Evolutionary conservation across 495 filamentous ascomycete species (phyloP).

Genomic region (Viridothelium virens): DNA sequence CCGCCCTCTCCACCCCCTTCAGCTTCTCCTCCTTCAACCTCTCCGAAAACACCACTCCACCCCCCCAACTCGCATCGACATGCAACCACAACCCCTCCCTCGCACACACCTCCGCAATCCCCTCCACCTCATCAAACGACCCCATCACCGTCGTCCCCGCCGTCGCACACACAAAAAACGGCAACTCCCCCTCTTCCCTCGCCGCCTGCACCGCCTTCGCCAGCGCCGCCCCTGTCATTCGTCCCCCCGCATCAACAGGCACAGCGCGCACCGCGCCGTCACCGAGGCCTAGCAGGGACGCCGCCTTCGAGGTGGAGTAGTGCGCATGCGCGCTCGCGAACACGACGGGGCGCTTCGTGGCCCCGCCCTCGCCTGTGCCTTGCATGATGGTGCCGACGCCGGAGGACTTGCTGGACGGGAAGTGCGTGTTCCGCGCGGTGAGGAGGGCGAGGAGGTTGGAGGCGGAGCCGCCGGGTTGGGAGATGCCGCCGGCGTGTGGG

Average conservation of each 20-base stretch:
- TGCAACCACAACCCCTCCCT: conserved; percentile 78
- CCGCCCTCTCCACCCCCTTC: conserved; percentile 58
- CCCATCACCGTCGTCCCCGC: conserved; percentile 91
- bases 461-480: conserved; percentile 77
- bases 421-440: conserved; percentile 80
- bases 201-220: conserved; percentile 52
- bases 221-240: conserved; percentile 61
- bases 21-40: conserved; percentile 55
- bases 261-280: conserved; percentile 64
- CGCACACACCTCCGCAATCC: conserved; percentile 63
- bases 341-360: conserved; percentile 61
- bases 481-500: conserved; percentile 71
- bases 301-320: conserved; percentile 92
- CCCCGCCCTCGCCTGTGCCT: neutral
- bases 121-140: conserved; percentile 73
- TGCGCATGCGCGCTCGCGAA: conserved; percentile 87
- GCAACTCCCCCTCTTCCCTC: conserved; percentile 57
- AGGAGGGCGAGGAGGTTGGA: conserved; percentile 84
- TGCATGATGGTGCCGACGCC: conserved; percentile 48
- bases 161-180: conserved; percentile 92
- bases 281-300: conserved; percentile 77
- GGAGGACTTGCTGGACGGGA: conserved; percentile 60
- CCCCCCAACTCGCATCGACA: conserved; percentile 87
- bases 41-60: conserved; percentile 68
- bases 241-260: conserved; percentile 60